Base-by-base conservation (phyloP, 2,329 filamentous ascomycete genomes). In the Rhinocladiella similis region DNA sequence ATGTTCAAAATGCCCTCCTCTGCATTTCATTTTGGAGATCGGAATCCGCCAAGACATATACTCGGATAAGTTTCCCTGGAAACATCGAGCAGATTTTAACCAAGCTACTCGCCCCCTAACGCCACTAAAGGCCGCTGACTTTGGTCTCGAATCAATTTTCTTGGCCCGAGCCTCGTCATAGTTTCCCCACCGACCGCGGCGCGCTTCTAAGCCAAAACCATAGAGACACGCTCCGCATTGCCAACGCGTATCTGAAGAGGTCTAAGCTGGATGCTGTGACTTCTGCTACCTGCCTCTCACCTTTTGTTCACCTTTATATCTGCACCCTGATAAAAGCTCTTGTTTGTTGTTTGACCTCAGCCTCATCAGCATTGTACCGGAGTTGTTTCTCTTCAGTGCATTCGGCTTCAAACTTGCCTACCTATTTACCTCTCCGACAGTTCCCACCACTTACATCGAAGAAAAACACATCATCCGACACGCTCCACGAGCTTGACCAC, bases 11-110 rank as follows among this genome's bases (percentile, higher is more conserved):
- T 53, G 50, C 20, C 41, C 33, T 53, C 42, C 49, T 43, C 35
- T 52, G 33, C n/a, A 29, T 22, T 39, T 47, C 20, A 22, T 29
- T 45, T 50, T 50, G 46, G 46, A 46, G 43, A 46, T 43, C 19
- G 39, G 22, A 55, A 49, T 27, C 20, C 33, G 46, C 47, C 53
- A 50, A 50, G 53, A 46, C 50, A 35, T 46, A 57, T 57, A 38
- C 55, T 53, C 55, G 55, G 50, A 16, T 27, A 22, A 57, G 55
- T 53, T 57, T 38, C 55, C 55, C 41, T 39, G 20, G 22, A 3
- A 13, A 33, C 1, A 5, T 20, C 14, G 18, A 22, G 41, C 10
- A 43, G 41, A 33, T 33, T 33, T 33, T 33, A 33, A 33, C 29
- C 29, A 33, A 33, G 29, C 29, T 33, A 33, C 3, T 33, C 29